Conservation (phyloP, 179 eudicot species). For the Vitellaria paradoxa region DNA sequence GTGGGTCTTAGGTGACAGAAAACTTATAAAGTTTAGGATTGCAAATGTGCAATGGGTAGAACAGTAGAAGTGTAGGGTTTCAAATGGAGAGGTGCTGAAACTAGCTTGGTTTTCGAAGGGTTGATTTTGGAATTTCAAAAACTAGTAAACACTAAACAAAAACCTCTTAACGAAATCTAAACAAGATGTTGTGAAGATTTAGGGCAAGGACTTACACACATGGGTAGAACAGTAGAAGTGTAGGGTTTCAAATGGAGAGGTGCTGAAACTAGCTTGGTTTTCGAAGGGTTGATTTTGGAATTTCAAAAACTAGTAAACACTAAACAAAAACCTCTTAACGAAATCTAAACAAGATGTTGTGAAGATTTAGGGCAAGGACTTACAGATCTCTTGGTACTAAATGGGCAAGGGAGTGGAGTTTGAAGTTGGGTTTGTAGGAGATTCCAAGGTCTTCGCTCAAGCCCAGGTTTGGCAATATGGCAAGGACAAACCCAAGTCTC, state of each 20-base stretch:
- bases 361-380: not conserved
- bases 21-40: not conserved
- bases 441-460: too few relatives aligned
- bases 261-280: not conserved
- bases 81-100: not conserved
- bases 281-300: not conserved
- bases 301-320: not conserved
- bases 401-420: too few relatives aligned
- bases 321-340: too few relatives aligned
- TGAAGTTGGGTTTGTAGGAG: too few relatives aligned
- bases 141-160: too few relatives aligned
- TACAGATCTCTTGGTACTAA: too few relatives aligned
- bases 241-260: not conserved
- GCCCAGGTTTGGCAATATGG: too few relatives aligned
- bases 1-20: not conserved
- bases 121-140: not conserved
- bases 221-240: not conserved
- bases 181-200: not conserved
- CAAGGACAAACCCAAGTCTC: too few relatives aligned
- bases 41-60: not conserved
- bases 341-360: not conserved
- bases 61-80: not conserved
- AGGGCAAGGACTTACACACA: not conserved
- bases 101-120: not conserved
- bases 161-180: not conserved